Conservation (phyloP, 2,329 filamentous ascomycete species). For the Endocalyx cinctus region DNA sequence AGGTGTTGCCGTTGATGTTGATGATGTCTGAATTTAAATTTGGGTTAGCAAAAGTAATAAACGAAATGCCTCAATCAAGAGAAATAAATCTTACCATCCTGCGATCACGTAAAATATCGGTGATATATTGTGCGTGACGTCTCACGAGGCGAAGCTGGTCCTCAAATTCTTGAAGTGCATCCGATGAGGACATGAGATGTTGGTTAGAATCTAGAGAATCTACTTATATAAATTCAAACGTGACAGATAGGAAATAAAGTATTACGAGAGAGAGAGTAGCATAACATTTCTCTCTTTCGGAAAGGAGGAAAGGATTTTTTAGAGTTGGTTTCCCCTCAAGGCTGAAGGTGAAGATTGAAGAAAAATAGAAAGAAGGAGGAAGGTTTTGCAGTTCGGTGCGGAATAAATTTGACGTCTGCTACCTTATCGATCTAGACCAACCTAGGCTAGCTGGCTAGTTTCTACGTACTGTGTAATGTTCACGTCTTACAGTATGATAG, state of each 20-base stretch:
- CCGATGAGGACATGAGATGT: conserved; percentile 16
- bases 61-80: no score
- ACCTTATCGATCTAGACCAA: no score
- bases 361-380: conserved; percentile 4
- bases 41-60: no score
- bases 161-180: conserved; percentile 12
- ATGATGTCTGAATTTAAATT: conserved; percentile 59
- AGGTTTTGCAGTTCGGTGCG: conserved; percentile 7
- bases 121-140: conserved; percentile 11
- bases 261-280: no score
- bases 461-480: no score
- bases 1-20: conserved; percentile 68
- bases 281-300: no score
- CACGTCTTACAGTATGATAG: no score
- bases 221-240: no score
- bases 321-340: conserved; percentile 7
- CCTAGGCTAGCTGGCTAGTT: not conserved
- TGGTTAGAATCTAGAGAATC: no score
- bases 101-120: conserved; percentile 13
- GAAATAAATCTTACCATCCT: conserved; percentile 16
- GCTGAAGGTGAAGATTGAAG: conserved; percentile 3
- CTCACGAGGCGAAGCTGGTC: conserved; percentile 17
- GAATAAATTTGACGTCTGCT: conserved; percentile 12
- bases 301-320: no score
- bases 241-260: no score